Evolutionary conservation across 169 alveolate species (phyloP).

Genomic region (Cryptosporidium viatorum): DNA sequence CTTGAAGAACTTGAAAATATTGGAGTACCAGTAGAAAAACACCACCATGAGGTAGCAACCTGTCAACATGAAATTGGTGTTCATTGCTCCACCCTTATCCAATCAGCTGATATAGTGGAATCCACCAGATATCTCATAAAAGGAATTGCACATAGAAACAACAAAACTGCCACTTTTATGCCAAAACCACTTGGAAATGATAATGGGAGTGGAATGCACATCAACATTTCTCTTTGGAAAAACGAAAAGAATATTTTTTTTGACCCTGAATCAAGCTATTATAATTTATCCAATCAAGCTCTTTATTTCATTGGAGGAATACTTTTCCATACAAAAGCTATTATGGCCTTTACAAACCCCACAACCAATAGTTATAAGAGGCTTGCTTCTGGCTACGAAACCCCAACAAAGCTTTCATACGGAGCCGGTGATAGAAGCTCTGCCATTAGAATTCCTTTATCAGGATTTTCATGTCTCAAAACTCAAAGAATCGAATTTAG

Average conservation of each 20-base stretch:
- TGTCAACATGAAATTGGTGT: conserved; percentile 85
- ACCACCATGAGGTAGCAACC: conserved; percentile 87
- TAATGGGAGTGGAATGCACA: conserved; percentile 85
- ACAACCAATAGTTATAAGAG: conserved; percentile 85
- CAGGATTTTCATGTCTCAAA: conserved; percentile 63
- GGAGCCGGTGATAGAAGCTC: conserved; percentile 85
- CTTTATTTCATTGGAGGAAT: conserved; percentile 84
- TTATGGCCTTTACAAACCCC: conserved; percentile 84
- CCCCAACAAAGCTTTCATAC: conserved; percentile 81
- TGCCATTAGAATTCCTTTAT: conserved; percentile 84
- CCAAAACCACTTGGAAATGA: conserved; percentile 84
- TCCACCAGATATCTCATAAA: conserved; percentile 80
- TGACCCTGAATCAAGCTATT: conserved; percentile 79
- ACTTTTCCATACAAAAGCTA: conserved; percentile 82
- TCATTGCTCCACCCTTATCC: conserved; percentile 76
- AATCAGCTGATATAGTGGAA: conserved; percentile 81
- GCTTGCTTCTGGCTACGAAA: conserved; percentile 85
- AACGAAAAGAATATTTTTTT: conserved; percentile 81
- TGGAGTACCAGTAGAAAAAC: conserved; percentile 83
- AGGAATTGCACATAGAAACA: conserved; percentile 79
- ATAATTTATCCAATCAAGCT: conserved; percentile 80
- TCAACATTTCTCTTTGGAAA: conserved; percentile 85
- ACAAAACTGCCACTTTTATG: conserved; percentile 86
- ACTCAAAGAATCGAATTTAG: conserved; percentile 85
- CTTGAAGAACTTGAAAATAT: conserved; percentile 75